phyloP scores from a whole-genome alignment of 139 green algal species.

The Coelastrella sp. region DNA sequence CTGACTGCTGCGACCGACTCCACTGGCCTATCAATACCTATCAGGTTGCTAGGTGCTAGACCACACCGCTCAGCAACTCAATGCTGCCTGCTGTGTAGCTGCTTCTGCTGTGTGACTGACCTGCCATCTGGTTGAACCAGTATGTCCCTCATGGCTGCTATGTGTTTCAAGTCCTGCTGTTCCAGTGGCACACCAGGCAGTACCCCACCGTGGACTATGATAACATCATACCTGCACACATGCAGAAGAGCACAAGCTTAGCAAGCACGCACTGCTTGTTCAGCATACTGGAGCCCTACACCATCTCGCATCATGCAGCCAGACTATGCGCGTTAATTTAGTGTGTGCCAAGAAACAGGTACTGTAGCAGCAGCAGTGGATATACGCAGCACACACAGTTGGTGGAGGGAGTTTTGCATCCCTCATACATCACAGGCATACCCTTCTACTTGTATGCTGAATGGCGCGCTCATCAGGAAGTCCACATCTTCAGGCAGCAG shows the following conservation, averaged over 20 bases:
- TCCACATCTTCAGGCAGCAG: conserved; percentile 8
- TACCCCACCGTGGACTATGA: conserved; percentile 64
- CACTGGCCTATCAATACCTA: too few species aligned
- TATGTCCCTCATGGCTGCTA: conserved; percentile 67
- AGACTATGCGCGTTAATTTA: too few species aligned
- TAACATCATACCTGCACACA: conserved; percentile 24
- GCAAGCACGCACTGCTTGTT: too few species aligned
- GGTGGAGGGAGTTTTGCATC: too few species aligned
- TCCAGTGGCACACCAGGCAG: conserved; percentile 59
- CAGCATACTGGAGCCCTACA: too few species aligned
- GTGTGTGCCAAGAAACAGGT: not conserved
- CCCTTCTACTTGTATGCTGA: conserved; percentile 35
- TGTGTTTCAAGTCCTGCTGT: conserved; percentile 56
- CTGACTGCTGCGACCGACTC: too few species aligned
- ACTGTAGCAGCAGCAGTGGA: not conserved
- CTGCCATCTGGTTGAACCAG: not conserved
- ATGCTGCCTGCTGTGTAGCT: too few species aligned
- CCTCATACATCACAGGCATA: too few species aligned
- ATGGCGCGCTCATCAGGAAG: conserved; percentile 11
- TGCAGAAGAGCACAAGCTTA: too few species aligned
- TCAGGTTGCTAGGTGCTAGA: not conserved
- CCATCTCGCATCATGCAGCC: too few species aligned
- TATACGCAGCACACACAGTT: too few species aligned
- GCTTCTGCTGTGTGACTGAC: not conserved
- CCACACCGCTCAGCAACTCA: not conserved